These are phyloP conservation scores for Trichoderma polysporum DNA, from an alignment of 2,329 filamentous ascomycete species.

Conservation along the genomic window DNA sequence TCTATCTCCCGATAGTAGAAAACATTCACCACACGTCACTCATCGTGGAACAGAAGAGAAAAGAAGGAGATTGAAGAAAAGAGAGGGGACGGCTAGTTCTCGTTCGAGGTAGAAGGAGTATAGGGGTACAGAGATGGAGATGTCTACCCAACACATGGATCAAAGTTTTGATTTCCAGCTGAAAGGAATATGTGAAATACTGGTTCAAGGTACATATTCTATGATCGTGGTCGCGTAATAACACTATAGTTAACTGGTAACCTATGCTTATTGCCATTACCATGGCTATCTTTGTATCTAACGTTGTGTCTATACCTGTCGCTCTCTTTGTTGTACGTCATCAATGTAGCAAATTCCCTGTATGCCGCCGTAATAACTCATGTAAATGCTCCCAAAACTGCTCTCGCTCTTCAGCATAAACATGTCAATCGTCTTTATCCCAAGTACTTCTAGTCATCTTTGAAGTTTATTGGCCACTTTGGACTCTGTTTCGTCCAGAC, in stretches of 20 bases:
- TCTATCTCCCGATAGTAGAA: not conserved
- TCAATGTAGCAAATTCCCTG: not conserved
- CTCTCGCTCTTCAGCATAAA: no score
- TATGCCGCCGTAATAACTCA: not conserved
- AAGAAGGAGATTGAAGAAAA: no score
- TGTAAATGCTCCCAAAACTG: not conserved
- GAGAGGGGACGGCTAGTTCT: not conserved
- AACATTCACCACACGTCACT: no score
- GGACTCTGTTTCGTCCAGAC: slow-evolving; percentile 32
- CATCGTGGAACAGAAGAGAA: not conserved
- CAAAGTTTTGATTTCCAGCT: not conserved
- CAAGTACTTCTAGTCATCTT: not conserved
- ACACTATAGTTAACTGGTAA: not conserved
- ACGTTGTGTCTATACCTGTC: not conserved
- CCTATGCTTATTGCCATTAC: not conserved
- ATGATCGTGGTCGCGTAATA: not conserved
- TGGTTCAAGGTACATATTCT: not conserved
- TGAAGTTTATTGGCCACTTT: slow-evolving; percentile 35
- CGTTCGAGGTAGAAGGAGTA: not conserved
- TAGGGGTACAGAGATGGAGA: not conserved
- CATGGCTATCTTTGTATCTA: not conserved
- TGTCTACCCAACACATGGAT: not conserved
- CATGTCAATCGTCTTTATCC: not conserved
- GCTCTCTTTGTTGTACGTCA: not conserved
- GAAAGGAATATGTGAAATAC: not conserved